phyloP scores from a whole-genome alignment of 1,139 yeast genomes.

The Suhomyces coccinellae region DNA sequence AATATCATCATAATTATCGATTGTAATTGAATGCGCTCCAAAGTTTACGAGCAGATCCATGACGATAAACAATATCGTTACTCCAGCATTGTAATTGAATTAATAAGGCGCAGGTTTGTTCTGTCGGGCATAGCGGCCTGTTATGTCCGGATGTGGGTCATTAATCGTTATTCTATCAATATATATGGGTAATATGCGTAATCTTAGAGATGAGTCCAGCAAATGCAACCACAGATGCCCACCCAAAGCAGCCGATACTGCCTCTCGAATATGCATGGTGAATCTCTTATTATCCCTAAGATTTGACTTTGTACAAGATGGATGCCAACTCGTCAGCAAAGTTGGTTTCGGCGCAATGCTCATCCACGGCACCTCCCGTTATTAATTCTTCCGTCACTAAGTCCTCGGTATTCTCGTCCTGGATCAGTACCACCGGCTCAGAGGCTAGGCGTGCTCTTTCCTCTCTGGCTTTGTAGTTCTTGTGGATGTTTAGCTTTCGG shows the following conservation, averaged over 20 bases:
- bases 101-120: background rate
- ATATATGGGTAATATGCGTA: background rate
- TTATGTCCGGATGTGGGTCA: background rate
- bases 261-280: too few species aligned
- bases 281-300: background rate
- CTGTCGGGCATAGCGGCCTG: background rate
- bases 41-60: too few species aligned
- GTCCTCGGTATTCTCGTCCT: constrained; percentile 19
- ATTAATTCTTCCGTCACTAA: constrained; percentile 25
- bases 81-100: background rate
- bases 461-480: constrained; percentile 24
- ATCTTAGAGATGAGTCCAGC: too few species aligned
- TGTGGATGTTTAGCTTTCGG: constrained; percentile 26
- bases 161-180: constrained; percentile 8
- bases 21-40: too few species aligned
- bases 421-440: constrained; percentile 25
- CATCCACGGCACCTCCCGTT: constrained; percentile 7
- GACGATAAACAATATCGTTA: too few species aligned
- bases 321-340: constrained; percentile 24
- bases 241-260: too few species aligned
- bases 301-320: constrained; percentile 14
- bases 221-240: background rate
- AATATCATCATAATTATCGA: too few species aligned
- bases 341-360: constrained; percentile 13
- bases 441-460: constrained; percentile 22